Evolutionary conservation across 352 stramenopile genomes (phyloP), one percentile per base, ranked within the genome.

Genomic region (Phytophthora tentaculata): DNA sequence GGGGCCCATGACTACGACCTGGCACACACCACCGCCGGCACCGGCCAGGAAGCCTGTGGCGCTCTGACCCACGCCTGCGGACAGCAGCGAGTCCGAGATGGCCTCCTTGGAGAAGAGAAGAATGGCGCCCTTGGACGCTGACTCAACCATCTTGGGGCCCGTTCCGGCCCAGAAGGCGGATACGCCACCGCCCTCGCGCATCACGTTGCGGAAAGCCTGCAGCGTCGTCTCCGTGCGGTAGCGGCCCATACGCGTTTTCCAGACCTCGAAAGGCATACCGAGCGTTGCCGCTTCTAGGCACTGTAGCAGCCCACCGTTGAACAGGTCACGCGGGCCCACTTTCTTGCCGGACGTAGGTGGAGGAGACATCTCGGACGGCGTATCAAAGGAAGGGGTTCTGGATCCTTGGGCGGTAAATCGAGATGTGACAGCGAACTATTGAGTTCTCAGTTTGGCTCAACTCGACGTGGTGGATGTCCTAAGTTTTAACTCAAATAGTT

Each of bases 251-350:
- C 90, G 89, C 57, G 91, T 97, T 75, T 97, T 97, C 91, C 91
- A 97, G 41, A 97, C 91, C 78, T 97, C 91, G 66, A 97, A 97
- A 41, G 91, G 91, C 89, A 97, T 96, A 64, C 91, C 91, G 26
- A 97, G 79, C 57, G 89, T 96, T 20, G 86, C 89, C 29, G 91
- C 91, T 70, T 97, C 91, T 9, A 96, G 68, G 75, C 91, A 97
- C 56, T 97, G 89, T 47, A 97, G 78, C 54, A 96, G 56, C 19
- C 90, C 84, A 56, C 86, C 85, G 59, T 95, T 94, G 55, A 94
- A 45, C 44, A 95, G 77, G 73, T 96, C 88, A 61, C 86, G 86
- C 10, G 75, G 24, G 19, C 86, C 84, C 41, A 95, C 88, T 59
- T 96, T 94, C 80, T 96, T 96, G 60, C 85, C 84, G 44, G 82